Conservation (phyloP, 305 asterid species). For the Fraxinus greggii region DNA sequence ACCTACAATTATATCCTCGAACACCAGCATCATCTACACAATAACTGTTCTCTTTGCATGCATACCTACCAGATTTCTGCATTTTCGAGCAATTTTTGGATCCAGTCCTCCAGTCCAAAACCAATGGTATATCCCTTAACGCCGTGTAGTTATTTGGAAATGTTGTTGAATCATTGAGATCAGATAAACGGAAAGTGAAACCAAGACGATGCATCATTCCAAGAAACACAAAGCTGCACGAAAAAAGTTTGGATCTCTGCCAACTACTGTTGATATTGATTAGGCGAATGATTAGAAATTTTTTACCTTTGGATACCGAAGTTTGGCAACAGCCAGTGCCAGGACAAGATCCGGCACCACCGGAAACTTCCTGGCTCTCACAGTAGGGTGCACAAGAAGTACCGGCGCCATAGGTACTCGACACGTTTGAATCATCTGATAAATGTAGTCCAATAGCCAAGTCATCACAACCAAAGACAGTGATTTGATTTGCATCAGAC, state of each 20-base stretch:
- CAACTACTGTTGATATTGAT: neutral
- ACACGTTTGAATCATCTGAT: neutral
- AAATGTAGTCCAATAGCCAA: neutral
- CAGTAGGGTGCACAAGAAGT: neutral
- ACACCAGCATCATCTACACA: neutral
- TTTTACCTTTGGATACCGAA: neutral
- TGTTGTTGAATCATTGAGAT: neutral
- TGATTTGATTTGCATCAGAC: neutral
- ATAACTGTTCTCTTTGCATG: neutral
- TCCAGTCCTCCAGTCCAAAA: slow-evolving; percentile 2
- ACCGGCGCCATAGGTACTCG: neutral
- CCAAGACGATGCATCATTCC: neutral
- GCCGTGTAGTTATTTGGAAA: neutral
- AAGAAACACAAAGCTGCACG: slow-evolving; percentile 9
- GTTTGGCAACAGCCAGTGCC: slow-evolving; percentile 7
- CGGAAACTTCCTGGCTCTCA: neutral
- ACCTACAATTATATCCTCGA: neutral
- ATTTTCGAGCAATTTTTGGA: neutral
- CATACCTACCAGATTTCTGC: neutral
- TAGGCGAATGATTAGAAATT: neutral
- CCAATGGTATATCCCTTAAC: neutral
- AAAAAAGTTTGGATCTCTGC: neutral
- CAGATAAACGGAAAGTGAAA: neutral
- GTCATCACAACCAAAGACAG: slow-evolving; percentile 4
- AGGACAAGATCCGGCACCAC: neutral